phyloP scores from a whole-genome alignment of 192 early-diverging fungal genomes.

The Gryganskiella cystojenkinii region DNA sequence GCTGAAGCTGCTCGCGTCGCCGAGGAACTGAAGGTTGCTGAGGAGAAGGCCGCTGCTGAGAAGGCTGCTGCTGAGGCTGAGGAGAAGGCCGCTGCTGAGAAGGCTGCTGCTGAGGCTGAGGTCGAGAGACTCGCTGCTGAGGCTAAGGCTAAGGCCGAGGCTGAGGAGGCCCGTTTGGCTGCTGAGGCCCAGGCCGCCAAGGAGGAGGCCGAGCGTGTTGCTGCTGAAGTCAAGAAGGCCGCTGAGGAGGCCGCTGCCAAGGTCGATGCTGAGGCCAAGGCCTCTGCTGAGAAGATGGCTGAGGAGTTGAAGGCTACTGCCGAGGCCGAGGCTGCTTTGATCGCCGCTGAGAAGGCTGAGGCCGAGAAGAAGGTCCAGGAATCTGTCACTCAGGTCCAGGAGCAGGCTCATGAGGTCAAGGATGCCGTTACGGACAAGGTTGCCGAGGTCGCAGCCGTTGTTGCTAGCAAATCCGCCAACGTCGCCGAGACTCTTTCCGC shows the following conservation, averaged over 20 bases:
- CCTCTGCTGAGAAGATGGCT: not conserved
- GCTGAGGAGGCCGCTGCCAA: constrained; percentile 10
- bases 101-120: not conserved
- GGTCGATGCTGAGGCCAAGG: not conserved
- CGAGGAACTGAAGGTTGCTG: constrained; percentile 1
- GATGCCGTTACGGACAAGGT: not conserved
- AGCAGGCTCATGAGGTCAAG: not conserved
- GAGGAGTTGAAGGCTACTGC: not conserved
- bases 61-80: not conserved
- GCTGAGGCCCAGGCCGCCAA: not conserved
- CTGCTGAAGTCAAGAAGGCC: constrained; percentile 11
- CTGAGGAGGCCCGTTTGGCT: constrained; percentile 4
- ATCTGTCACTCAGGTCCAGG: not conserved
- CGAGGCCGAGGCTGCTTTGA: not conserved
- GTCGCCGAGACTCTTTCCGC: not conserved
- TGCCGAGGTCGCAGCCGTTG: not conserved
- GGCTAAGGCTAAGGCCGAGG: constrained; percentile 3
- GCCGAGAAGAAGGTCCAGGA: not conserved
- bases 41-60: not conserved
- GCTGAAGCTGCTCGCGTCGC: not conserved
- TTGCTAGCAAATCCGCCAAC: not conserved
- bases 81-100: not conserved
- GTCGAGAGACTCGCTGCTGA: not conserved
- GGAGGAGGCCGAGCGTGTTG: not conserved
- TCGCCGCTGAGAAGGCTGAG: constrained; percentile 19